phyloP scores from a whole-genome alignment of 805 yeast genomes.

The Alloascoidea africana region DNA sequence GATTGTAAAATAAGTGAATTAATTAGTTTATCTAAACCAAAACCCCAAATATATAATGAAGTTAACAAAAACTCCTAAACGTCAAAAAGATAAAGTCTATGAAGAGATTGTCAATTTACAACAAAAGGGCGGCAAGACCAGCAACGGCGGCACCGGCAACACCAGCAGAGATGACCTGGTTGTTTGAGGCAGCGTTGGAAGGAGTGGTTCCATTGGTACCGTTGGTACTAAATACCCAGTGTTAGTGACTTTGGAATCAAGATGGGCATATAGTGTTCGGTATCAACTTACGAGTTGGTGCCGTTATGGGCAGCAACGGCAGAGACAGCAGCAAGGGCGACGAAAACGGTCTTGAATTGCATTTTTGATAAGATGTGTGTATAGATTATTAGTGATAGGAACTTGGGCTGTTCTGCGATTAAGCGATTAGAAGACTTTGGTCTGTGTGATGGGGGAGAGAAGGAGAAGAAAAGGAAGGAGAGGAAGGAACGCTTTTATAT shows the following conservation, averaged over 20 bases:
- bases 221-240: constrained; percentile 4
- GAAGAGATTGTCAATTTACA: constrained; percentile 11
- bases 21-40: not conserved
- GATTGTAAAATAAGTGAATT: constrained; percentile 1
- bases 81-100: constrained; percentile 1
- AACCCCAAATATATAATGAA: not conserved
- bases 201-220: constrained; percentile 8
- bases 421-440: too few relatives aligned
- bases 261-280: too few relatives aligned
- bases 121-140: constrained; percentile 22
- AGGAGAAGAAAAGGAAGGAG: too few relatives aligned
- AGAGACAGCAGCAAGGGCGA: constrained; percentile 37
- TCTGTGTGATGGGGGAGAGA: too few relatives aligned
- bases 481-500: too few relatives aligned
- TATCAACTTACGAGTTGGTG: too few relatives aligned
- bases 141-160: constrained; percentile 23
- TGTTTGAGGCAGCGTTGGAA: constrained; percentile 13
- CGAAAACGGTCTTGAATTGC: constrained; percentile 39
- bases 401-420: too few relatives aligned
- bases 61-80: not conserved
- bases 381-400: too few relatives aligned
- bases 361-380: too few relatives aligned
- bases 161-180: constrained; percentile 20
- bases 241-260: too few relatives aligned
- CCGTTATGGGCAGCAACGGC: constrained; percentile 22